Conservation (phyloP, 2,329 filamentous ascomycete species). For the Verticillium nonalfalfae region DNA sequence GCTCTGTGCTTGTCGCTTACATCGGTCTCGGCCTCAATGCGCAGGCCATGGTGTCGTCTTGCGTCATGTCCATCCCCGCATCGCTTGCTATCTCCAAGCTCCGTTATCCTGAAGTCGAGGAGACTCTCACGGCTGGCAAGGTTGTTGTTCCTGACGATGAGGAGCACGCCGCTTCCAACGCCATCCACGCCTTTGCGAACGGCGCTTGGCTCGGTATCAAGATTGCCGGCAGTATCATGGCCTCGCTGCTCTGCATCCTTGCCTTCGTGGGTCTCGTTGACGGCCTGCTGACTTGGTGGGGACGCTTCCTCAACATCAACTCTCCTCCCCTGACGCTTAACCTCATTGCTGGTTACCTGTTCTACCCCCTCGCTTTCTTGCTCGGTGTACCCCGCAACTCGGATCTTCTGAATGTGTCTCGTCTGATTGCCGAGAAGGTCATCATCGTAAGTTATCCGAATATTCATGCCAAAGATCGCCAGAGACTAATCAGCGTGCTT, state of each 20-base stretch:
- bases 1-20: slow-evolving; percentile 80
- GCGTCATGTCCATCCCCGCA: slow-evolving; percentile 92
- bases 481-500: neutral
- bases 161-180: slow-evolving; percentile 70
- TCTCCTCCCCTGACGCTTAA: slow-evolving; percentile 55
- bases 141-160: slow-evolving; percentile 77
- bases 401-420: slow-evolving; percentile 64
- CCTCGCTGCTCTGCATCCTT: slow-evolving; percentile 77
- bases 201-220: slow-evolving; percentile 82
- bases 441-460: slow-evolving; percentile 49
- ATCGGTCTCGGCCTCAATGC: slow-evolving; percentile 77
- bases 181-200: slow-evolving; percentile 77
- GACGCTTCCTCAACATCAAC: slow-evolving; percentile 68
- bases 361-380: slow-evolving; percentile 75
- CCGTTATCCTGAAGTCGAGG: slow-evolving; percentile 81
- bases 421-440: slow-evolving; percentile 79
- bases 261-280: slow-evolving; percentile 69
- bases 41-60: slow-evolving; percentile 81
- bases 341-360: slow-evolving; percentile 69
- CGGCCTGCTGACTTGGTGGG: slow-evolving; percentile 78
- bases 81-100: slow-evolving; percentile 86
- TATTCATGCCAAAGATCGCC: too few species aligned
- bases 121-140: slow-evolving; percentile 74
- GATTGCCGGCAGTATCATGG: slow-evolving; percentile 76
- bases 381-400: slow-evolving; percentile 65